phyloP scores from a whole-genome alignment of 1,284 basidiomycete genomes.

The Ustilago trichophora region DNA sequence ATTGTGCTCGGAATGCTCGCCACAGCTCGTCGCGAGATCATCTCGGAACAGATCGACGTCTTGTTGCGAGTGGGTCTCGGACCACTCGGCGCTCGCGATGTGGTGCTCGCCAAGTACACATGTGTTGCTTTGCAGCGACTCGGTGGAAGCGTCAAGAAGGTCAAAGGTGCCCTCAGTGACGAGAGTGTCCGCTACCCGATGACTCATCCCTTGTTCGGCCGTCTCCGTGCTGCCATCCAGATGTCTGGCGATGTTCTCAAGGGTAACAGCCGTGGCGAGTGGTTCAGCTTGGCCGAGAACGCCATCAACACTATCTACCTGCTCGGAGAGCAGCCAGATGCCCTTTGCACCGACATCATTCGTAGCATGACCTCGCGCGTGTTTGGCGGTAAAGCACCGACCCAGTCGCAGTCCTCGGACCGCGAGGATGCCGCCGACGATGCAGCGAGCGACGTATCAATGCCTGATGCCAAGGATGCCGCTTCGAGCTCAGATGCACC shows the following conservation, averaged over 20 bases:
- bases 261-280: constrained; percentile 54
- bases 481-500: constrained; percentile 18
- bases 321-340: constrained; percentile 90
- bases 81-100: constrained; percentile 76
- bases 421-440: constrained; percentile 16
- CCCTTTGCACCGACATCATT: constrained; percentile 82
- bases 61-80: constrained; percentile 91
- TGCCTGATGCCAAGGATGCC: constrained; percentile 26
- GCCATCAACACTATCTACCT: constrained; percentile 95
- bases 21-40: constrained; percentile 80
- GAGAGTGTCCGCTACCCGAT: constrained; percentile 87
- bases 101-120: constrained; percentile 89
- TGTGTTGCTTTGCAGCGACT: constrained; percentile 91
- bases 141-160: constrained; percentile 93
- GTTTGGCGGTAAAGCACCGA: constrained; percentile 70
- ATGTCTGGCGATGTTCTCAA: constrained; percentile 37
- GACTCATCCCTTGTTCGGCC: constrained; percentile 85
- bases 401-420: neutral
- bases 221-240: constrained; percentile 75
- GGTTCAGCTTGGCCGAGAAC: constrained; percentile 93
- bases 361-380: constrained; percentile 80
- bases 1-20: constrained; percentile 96
- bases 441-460: constrained; percentile 35
- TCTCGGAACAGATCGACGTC: constrained; percentile 84
- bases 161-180: constrained; percentile 84